Evolutionary conservation across 208 protist species (phyloP).

Genomic region (Leishmania arabica): DNA sequence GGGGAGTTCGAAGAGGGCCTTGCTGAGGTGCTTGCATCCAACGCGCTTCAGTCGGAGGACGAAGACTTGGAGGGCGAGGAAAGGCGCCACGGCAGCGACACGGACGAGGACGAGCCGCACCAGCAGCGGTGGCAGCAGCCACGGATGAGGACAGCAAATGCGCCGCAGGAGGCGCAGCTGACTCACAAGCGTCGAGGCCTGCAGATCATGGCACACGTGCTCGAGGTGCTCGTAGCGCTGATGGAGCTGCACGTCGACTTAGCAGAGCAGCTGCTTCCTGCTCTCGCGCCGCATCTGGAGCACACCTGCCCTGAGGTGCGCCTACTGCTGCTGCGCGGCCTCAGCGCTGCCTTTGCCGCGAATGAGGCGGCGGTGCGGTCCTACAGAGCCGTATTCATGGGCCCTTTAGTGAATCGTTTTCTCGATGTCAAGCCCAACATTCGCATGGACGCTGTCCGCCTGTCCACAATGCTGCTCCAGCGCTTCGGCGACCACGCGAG

Average conservation of each 20-base stretch:
- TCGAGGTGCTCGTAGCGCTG: constrained; percentile 57
- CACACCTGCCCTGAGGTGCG: constrained; percentile 52
- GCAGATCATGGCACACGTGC: constrained; percentile 30
- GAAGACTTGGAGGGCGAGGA: neutral
- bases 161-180: neutral
- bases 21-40: constrained; percentile 33
- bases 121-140: neutral
- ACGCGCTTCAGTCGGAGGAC: constrained; percentile 2
- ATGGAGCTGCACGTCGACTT: constrained; percentile 51
- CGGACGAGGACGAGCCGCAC: neutral
- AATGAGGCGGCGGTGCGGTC: constrained; percentile 34
- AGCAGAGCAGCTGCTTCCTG: constrained; percentile 41
- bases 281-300: constrained; percentile 43
- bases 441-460: constrained; percentile 50
- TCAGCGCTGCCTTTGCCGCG: constrained; percentile 43
- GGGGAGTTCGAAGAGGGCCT: constrained; percentile 45
- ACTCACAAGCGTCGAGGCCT: constrained; percentile 12
- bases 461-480: constrained; percentile 27
- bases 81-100: neutral
- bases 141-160: neutral
- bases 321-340: constrained; percentile 55
- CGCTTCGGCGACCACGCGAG: neutral
- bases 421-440: constrained; percentile 51
- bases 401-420: constrained; percentile 40
- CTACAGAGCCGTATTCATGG: constrained; percentile 36